Percentiles rank a stretch among this genome's conserved stretches.
phyloP scores from a whole-genome alignment of 495 filamentous ascomycete genomes.

The Aspergillus egyptiacus region DNA sequence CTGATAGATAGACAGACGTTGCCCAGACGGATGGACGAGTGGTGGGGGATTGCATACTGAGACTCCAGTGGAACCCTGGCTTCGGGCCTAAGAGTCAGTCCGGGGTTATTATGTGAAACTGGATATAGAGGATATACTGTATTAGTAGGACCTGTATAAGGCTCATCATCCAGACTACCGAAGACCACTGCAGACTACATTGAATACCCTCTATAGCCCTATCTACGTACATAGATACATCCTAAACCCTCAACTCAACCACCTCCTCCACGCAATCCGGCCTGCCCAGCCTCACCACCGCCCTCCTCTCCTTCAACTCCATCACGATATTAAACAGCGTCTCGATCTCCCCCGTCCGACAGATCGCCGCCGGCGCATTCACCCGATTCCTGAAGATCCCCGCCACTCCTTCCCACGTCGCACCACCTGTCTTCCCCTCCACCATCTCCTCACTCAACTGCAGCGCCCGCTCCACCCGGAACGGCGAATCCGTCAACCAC shows the following conservation, averaged over 20 bases:
- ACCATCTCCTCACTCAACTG: constrained; percentile 16
- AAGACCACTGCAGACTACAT: too few relatives aligned
- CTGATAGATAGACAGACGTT: too few relatives aligned
- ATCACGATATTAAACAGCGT: constrained; percentile 38
- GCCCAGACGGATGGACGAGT: too few relatives aligned
- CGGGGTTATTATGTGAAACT: too few relatives aligned
- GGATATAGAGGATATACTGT: too few relatives aligned
- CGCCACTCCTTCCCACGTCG: constrained; percentile 20
- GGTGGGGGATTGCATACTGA: too few relatives aligned
- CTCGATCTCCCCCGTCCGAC: constrained; percentile 11
- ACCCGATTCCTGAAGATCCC: constrained; percentile 32
- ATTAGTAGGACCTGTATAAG: too few relatives aligned
- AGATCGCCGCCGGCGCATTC: constrained; percentile 26
- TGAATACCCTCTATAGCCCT: too few relatives aligned
- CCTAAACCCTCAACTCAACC: background rate
- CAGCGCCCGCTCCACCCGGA: constrained; percentile 32
- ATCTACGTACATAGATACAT: too few relatives aligned
- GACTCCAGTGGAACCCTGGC: too few relatives aligned
- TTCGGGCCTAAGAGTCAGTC: too few relatives aligned
- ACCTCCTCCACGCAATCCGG: background rate
- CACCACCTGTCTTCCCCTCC: constrained; percentile 3
- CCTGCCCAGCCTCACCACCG: constrained; percentile 28
- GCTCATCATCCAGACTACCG: too few relatives aligned
- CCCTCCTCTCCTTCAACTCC: constrained; percentile 26
- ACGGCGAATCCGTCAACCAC: constrained; percentile 50